A percentile compares a stretch with the other conserved stretches of the same genome.
Conservation (phyloP, 306 rosid genomes). For the Hylodesmum podocarpum region DNA sequence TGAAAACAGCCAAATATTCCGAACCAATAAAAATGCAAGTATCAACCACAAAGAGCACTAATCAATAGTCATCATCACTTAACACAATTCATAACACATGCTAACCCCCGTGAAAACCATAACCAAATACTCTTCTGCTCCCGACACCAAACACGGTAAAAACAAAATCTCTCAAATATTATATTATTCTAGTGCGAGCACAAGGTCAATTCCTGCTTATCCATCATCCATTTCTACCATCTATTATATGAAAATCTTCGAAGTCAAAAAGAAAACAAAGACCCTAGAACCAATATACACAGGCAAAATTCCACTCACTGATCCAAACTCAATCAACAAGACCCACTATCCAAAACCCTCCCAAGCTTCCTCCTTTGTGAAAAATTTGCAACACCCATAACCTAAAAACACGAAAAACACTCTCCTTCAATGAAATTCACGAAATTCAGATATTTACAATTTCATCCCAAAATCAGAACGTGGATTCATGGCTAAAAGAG, state of each 20-base stretch:
- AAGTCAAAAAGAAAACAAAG: constrained; percentile 25
- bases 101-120: constrained; percentile 10
- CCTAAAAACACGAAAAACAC: constrained; percentile 20
- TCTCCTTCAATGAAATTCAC: constrained; percentile 35
- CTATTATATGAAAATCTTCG: constrained; percentile 29
- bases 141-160: constrained; percentile 32
- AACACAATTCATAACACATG: constrained; percentile 26
- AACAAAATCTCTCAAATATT: not conserved
- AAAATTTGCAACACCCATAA: constrained; percentile 26
- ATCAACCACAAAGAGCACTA: constrained; percentile 32
- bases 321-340: constrained; percentile 57
- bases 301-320: constrained; percentile 39
- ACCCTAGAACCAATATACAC: constrained; percentile 32
- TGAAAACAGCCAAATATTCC: constrained; percentile 19
- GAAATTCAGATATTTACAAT: constrained; percentile 31
- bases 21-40: constrained; percentile 28
- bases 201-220: constrained; percentile 23
- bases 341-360: constrained; percentile 33
- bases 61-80: constrained; percentile 17
- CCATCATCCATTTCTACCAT: constrained; percentile 24
- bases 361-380: constrained; percentile 32
- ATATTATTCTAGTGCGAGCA: constrained; percentile 13
- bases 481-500: constrained; percentile 16
- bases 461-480: constrained; percentile 35
- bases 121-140: constrained; percentile 23